Evolutionary conservation across 2,329 filamentous ascomycete species (phyloP), one percentile per base, ranked within the genome.

Genomic region (Scytalidium sp.): DNA sequence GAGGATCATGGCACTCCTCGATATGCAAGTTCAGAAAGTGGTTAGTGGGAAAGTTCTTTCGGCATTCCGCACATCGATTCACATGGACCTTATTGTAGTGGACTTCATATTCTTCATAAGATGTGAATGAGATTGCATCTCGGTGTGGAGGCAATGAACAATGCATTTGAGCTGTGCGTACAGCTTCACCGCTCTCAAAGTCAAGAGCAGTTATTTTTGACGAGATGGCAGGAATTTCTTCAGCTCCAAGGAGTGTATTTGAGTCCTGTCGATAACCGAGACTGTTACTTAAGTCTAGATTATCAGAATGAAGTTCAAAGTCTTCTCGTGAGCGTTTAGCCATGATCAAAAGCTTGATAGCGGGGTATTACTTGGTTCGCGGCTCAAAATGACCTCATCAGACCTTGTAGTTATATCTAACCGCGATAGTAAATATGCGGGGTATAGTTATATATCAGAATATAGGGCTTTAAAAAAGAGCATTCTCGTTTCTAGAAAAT

Each of bases 1-100:
- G 78, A 7, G 90, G 82, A 69, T 99, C 91, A 68, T 97, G 94
- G 57, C 86, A 89, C 68, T 97, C 94, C 58, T 92, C 84, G 56
- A 96, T 92, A 65, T 99, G 94, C 42, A 97, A 70, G 50, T 79
- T 76, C 45, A 99, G 76, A 48, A 94, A 84, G 65, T 92, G 85
- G 29, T 85, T 79, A 1, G 90, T 91, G 1, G 94, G 94, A 55
- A 97, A 90, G 66, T 97, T 97, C 66, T 82, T 90, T 49, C 80
- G 76, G 67, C 94, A 99, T 62, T 91, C 87, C 9, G 84, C 74
- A 65, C 94, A 99, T 41, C 93, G 83, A 67, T 97, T 92, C 52
- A 83, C 81, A 67, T 97, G 94, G 19, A 79, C 75, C 63, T 89
- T 85, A 57, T 75, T 78, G 71, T 97, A 97, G 67, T 99, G 94